phyloP scores from a whole-genome alignment of 345 rosid genomes.

The Ceriops tagal region DNA sequence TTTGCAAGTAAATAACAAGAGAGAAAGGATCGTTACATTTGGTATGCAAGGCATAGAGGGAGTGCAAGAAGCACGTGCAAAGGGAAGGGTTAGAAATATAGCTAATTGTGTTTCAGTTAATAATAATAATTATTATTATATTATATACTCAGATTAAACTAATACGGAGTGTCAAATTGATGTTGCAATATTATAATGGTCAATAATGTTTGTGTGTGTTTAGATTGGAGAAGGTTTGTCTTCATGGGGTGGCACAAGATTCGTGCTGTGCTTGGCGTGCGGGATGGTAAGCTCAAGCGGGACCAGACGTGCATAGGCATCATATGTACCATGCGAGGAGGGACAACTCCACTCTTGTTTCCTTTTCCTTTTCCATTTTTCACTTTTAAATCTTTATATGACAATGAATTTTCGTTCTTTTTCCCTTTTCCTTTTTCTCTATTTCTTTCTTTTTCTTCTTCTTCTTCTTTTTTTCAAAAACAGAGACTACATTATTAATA shows the following conservation, averaged over 20 bases:
- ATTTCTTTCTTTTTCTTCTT: neutral
- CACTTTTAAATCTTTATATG: no score
- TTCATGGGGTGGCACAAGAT: constrained; percentile 56
- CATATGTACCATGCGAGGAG: constrained; percentile 15
- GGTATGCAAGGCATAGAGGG: constrained; percentile 30
- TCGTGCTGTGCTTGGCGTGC: constrained; percentile 87
- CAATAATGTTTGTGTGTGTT: constrained; percentile 7
- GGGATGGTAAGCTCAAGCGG: constrained; percentile 37
- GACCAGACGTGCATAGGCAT: constrained; percentile 42
- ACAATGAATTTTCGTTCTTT: neutral
- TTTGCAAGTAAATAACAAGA: neutral
- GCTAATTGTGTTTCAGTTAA: neutral
- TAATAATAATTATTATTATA: neutral
- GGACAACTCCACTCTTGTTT: neutral
- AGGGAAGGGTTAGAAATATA: constrained; percentile 25
- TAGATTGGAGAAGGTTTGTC: constrained; percentile 16
- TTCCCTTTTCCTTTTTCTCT: neutral
- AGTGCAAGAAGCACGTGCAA: constrained; percentile 44
- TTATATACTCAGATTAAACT: neutral
- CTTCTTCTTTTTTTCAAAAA: no score
- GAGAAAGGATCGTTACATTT: constrained; percentile 30
- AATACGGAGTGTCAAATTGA: neutral
- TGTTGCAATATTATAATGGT: constrained; percentile 11
- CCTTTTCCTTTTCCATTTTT: no score
- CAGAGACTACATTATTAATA: no score